Evolutionary conservation across 805 yeast species (phyloP), one percentile per base, ranked within the genome.

Genomic region (Starmerella kuoi): DNA sequence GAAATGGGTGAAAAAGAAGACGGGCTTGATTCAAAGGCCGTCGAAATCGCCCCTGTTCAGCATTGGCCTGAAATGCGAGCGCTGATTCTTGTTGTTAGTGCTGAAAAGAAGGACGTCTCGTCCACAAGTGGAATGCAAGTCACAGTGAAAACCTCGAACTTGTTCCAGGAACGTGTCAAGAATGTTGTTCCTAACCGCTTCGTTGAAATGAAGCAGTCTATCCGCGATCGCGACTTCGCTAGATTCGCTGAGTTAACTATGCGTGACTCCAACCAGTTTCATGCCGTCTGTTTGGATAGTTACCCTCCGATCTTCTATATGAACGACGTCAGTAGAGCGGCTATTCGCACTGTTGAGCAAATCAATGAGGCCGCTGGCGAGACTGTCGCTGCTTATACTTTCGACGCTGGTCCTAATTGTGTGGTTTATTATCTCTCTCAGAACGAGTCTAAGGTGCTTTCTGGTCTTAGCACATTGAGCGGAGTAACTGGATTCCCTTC

Each of bases 331-430:
- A 86, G 95, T 5, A 80, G 81, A 54, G 77, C 76, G 41, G 74
- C 85, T 55, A 79, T 87, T 50, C 81, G 79, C 53, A 67, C 83
- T 38, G 72, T 86, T 37, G 93, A 91, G 61, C 65, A 69, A 42
- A 74, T 91, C 59, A 91, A 91, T 58, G 77, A 71, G 50, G 51
- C 60, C 3, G 77, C 73, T 27, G 83, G 81, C 40, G 48, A 52
- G 21, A 70, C 72, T 11, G 70, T 88, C 42, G 98, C 95, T 11
- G 97, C 97, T 30, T 91, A 91, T 63, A 91, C 99, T 1, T 91
- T 81, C 58, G 99, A 91, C 62, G 99, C 99, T 25, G 99, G 99
- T 59, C 98, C 99, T 63, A 91, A 91, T 64, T 95, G 96, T 18
- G 99, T 91, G 35, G 73, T 91, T 47, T 91, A 91, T 66, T 91